phyloP scores from a whole-genome alignment of 176 grass and related monocot genomes.

The Musa itinerans region DNA sequence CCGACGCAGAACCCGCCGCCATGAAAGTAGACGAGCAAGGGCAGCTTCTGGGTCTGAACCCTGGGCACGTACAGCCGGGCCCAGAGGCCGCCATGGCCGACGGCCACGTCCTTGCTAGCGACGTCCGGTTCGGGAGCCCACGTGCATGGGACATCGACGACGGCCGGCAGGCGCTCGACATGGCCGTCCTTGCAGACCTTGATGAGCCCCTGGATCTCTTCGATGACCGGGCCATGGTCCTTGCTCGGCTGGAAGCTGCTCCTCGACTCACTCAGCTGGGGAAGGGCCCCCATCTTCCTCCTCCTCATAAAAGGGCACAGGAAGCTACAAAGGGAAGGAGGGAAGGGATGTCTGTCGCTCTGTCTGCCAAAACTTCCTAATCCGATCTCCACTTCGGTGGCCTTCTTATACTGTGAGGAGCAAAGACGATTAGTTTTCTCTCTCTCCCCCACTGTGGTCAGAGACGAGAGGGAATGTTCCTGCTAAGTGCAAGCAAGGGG shows the following conservation, averaged over 20 bases:
- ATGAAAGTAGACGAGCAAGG: constrained; percentile 81
- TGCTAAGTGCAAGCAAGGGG: no score
- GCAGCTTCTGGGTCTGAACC: constrained; percentile 12
- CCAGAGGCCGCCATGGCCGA: constrained; percentile 51
- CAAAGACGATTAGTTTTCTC: no score
- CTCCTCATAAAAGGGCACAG: neutral
- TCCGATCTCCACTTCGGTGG: no score
- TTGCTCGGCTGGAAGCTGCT: constrained; percentile 25
- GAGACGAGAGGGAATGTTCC: no score
- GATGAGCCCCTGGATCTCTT: constrained; percentile 79
- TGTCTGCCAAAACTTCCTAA: neutral
- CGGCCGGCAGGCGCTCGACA: constrained; percentile 59
- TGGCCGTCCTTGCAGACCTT: constrained; percentile 60
- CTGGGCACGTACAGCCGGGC: constrained; percentile 60
- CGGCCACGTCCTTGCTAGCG: constrained; percentile 29
- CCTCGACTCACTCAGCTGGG: constrained; percentile 40
- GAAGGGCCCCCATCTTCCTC: constrained; percentile 57
- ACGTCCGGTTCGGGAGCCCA: constrained; percentile 37
- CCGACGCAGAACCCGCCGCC: constrained; percentile 85
- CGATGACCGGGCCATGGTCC: constrained; percentile 42
- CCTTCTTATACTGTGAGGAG: no score
- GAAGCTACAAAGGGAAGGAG: neutral
- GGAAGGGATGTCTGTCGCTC: neutral
- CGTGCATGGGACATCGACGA: constrained; percentile 54
- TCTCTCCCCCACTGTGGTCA: no score